Evolutionary conservation across 805 yeast species (phyloP), one percentile per base, ranked within the genome.

Genomic region (Candida nemodendra): DNA sequence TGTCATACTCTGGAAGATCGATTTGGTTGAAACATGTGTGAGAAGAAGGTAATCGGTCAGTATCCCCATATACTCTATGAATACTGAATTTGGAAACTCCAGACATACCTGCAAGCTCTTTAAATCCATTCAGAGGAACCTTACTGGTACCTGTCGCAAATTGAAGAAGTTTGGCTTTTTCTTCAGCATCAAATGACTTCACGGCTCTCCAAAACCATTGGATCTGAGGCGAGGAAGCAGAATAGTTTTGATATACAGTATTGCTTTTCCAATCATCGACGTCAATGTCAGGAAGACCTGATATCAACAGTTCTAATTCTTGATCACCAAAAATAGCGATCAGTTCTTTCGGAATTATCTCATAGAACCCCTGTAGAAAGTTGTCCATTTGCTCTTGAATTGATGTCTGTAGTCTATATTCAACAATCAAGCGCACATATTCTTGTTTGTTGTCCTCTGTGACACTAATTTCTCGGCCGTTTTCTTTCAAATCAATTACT

Each of bases 181-280:
- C 97, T 59, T 93, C 99, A 13, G 76, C 76, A 54, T 88, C 96
- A 64, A 93, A 93, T 1, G 97, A 86, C 53, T 88, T 78, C 11
- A 93, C 96, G 1, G 97, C 96, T 57, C 97, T 73, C 99, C 99
- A 93, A 65, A 93, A 93, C 86, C 97, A 91, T 56, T 84, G 89
- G 39, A 93, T 81, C 57, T 90, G 97, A 21, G 86, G 79, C 2
- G 95, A 85, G 2, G 85, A 73, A 1, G 90, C 73, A 0, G 88
- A 76, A 59, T 91, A 93, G 57, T 89, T 91, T 32, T 76, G 82
- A 62, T 93, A 84, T 1, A 67, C 71, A 1, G 96, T 78, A 57
- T 93, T 85, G 54, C 79, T 81, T 48, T 85, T 84, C 99, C 99
- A 93, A 57, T 93, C 99, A 50, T 81, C 87, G 15, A 91, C 91